phyloP scores from a whole-genome alignment of 495 filamentous ascomycete species.

The Aspergillus affinis region DNA sequence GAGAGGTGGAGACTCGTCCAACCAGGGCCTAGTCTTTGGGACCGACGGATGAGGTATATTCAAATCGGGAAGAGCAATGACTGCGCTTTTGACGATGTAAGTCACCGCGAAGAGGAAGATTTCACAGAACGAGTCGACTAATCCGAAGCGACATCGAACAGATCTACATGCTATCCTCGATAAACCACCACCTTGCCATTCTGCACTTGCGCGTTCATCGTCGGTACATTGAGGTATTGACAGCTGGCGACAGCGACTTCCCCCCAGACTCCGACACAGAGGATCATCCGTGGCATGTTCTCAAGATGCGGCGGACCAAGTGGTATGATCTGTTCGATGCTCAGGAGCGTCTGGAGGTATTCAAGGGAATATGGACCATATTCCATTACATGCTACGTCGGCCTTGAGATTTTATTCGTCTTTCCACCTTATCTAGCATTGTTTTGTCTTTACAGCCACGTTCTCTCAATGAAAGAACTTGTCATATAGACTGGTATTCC shows the following conservation, averaged over 20 bases:
- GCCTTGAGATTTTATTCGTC: not conserved
- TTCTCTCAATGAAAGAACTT: not conserved
- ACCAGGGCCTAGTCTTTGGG: slow-evolving; percentile 68
- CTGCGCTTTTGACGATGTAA: slow-evolving; percentile 56
- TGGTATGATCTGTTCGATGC: slow-evolving; percentile 78
- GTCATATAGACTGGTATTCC: not conserved
- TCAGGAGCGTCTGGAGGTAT: slow-evolving; percentile 67
- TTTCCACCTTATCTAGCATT: slow-evolving; percentile 9
- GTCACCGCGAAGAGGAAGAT: not conserved
- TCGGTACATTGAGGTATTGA: slow-evolving; percentile 58
- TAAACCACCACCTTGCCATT: slow-evolving; percentile 82
- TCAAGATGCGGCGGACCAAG: slow-evolving; percentile 64
- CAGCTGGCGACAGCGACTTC: slow-evolving; percentile 31
- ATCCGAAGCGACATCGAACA: slow-evolving; percentile 33
- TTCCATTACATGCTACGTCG: slow-evolving; percentile 69
- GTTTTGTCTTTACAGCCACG: not conserved
- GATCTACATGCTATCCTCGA: slow-evolving; percentile 76
- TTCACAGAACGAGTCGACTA: not conserved
- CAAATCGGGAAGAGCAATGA: slow-evolving; percentile 63
- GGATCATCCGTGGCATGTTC: slow-evolving; percentile 61
- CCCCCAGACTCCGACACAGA: slow-evolving; percentile 40
- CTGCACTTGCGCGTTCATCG: slow-evolving; percentile 71
- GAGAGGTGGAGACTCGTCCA: slow-evolving; percentile 55
- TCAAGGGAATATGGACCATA: slow-evolving; percentile 72
- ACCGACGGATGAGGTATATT: slow-evolving; percentile 69